These are phyloP conservation scores for Fusarium nodosum DNA, from an alignment of 2,329 filamentous ascomycete species.

Conservation along the genomic window DNA sequence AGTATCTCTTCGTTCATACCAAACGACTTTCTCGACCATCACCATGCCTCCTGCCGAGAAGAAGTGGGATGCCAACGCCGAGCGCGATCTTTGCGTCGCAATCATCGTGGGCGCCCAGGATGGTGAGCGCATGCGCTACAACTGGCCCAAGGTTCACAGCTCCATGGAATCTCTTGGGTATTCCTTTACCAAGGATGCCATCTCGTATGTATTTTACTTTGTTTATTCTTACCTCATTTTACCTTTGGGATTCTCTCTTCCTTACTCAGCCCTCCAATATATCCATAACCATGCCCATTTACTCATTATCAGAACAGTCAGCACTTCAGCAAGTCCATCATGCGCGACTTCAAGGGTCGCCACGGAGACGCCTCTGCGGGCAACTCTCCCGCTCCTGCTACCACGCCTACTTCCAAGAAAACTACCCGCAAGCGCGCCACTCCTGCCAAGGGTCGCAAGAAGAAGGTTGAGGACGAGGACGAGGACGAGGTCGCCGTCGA, in stretches of 20 bases:
- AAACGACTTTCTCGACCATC: conserved; percentile 6
- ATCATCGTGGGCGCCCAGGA: conserved; percentile 51
- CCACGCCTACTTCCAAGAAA: conserved; percentile 40
- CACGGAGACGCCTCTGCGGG: conserved; percentile 30
- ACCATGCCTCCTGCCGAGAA: conserved; percentile 52
- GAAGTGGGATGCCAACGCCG: conserved; percentile 56
- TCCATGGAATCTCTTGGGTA: conserved; percentile 55
- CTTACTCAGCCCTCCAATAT: background rate
- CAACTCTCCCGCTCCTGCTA: conserved; percentile 4
- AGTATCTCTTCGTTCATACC: background rate
- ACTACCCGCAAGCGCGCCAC: conserved; percentile 39
- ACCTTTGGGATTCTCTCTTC: background rate
- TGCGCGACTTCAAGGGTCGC: conserved; percentile 54
- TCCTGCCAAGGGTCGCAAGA: conserved; percentile 37
- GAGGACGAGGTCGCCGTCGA: conserved; percentile 15
- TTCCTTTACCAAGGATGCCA: conserved; percentile 56
- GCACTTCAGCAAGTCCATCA: conserved; percentile 57
- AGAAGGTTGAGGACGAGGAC: conserved; percentile 31
- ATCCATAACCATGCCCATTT: background rate
- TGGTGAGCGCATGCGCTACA: conserved; percentile 46
- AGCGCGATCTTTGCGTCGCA: conserved; percentile 57
- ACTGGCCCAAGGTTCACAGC: conserved; percentile 53
- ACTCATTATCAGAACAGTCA: conserved; percentile 49
- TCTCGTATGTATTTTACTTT: conserved; percentile 52
- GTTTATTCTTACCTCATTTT: background rate